phyloP scores from a whole-genome alignment of 345 rosid species.

The Melaleuca quinquenervia region DNA sequence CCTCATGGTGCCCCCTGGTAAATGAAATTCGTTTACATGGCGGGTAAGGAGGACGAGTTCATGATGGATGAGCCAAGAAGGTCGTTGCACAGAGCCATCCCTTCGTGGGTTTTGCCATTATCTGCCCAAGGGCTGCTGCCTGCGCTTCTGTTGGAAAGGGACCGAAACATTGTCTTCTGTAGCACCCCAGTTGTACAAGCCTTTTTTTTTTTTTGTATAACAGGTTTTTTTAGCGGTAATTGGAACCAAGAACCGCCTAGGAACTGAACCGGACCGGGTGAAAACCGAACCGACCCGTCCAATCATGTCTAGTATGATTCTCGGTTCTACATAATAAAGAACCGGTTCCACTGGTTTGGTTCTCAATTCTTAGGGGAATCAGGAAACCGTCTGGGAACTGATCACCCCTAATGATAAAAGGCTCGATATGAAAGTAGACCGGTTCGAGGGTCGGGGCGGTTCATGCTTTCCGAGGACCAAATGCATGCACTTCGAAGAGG shows the following conservation, averaged over 20 bases:
- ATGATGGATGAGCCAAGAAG: constrained; percentile 14
- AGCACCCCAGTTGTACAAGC: constrained; percentile 78
- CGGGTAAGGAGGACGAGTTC: constrained; percentile 18
- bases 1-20: neutral
- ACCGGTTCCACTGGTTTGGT: no score
- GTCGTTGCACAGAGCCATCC: constrained; percentile 17
- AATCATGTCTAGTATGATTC: no score
- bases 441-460: neutral
- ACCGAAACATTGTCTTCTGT: constrained; percentile 54
- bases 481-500: neutral
- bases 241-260: no score
- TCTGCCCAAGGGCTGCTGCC: constrained; percentile 68
- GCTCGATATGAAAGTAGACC: neutral
- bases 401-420: no score
- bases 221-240: no score
- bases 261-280: no score
- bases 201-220: no score
- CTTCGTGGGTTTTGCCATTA: constrained; percentile 18
- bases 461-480: neutral
- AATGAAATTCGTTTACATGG: neutral
- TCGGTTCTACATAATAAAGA: no score
- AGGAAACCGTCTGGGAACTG: no score
- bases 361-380: no score
- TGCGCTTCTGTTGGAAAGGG: constrained; percentile 73
- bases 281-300: no score